Base-by-base conservation (phyloP, 768 basidiomycete species). In the Collybia sp. region DNA sequence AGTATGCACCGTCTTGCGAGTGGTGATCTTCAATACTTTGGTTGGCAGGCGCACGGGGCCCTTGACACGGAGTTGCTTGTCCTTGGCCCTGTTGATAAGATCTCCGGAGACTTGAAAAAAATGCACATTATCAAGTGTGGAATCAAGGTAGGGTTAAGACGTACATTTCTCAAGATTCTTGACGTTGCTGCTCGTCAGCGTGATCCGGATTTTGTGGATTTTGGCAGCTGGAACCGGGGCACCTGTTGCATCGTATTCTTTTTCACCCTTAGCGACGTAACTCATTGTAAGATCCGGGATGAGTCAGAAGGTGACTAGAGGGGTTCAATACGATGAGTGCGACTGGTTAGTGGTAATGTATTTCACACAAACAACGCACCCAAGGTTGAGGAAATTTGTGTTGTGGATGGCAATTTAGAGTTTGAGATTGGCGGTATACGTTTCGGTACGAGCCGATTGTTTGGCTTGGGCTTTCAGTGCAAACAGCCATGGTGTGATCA, bases 181-280 rank as follows among this genome's bases (percentile, higher is more conserved):
- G 73, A 98, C 91, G 68, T 97, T 97, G 75, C 89, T 87, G 73
- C 89, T 92, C 55, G 96, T 98, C 68, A 99, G 78, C 54, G 96
- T 98, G 77, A 99, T 99, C 54, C 96, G 78, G 69, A 98, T 98
- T 82, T 97, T 97, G 83, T 98, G 95, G 67, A 92, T 82, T 72
- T 97, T 94, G 65, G 90, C 87, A 54, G 81, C 74, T 61, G 88
- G 85, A 51, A 93, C 82, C 44, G 79, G 79, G 53, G 87, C 86
- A 60, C 91, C 91, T 40, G 88, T 85, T 50, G 91, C 93, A 57
- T 97, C 96, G 77, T 93, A 93, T 68, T 96, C 93, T 70, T 97
- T 93, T 70, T 93, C 92, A 69, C 86, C 88, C 83, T 93, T 93
- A 78, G 91, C 89, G 90, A 92, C 92, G 88, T 94, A 92, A 89